Evolutionary conservation across 1,139 yeast species (phyloP), one percentile per base, ranked within the genome.

Genomic region (Magnusiomyces tetraspermus): DNA sequence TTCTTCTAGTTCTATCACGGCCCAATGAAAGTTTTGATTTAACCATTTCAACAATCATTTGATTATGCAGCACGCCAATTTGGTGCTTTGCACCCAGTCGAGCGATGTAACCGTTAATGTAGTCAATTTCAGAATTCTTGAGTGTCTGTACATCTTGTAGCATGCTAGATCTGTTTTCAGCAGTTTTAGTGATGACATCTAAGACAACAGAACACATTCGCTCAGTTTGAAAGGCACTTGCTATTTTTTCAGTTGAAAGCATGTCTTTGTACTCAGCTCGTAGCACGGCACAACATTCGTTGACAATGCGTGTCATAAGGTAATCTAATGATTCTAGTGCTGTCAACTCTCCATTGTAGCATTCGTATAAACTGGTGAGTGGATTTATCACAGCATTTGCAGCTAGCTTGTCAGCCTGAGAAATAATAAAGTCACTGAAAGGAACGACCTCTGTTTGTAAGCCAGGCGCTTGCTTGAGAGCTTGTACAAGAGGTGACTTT

Each of bases 161-260:
- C 97, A 90, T 92, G 1, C 96, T 86, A 8, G 94, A 81, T 51
- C 84, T 79, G 68, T 89, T 92, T 48, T 73, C 67, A 0, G 77
- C 75, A 24, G 83, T 76, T 38, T 62, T 49, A 55, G 74, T 67
- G 42, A 80, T 71, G 11, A 78, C 76, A 2, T 75, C 72, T 21
- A 71, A 57, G 5, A 83, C 83, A 2, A 74, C 66, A 30, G 72
- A 66, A 22, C 77, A 62, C 58, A 85, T 67, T 19, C 78, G 62
- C 21, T 53, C 52, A n/a, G 60, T 44, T 31, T 50, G 40, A 13
- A 54, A 30, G 2, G 47, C 51, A 13, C 48, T 48, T n/a, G 30
- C 44, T 15, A 52, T 19, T 1, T 38, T 28, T 19, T 36, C 46
- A 10, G 47, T 21, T 8, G 48, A 37, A 1, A 62, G 51, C 13